Evolutionary conservation across 192 early-diverging fungal genomes (phyloP), one percentile per base, ranked within the genome.

Genomic region (Coemansia furcata): DNA sequence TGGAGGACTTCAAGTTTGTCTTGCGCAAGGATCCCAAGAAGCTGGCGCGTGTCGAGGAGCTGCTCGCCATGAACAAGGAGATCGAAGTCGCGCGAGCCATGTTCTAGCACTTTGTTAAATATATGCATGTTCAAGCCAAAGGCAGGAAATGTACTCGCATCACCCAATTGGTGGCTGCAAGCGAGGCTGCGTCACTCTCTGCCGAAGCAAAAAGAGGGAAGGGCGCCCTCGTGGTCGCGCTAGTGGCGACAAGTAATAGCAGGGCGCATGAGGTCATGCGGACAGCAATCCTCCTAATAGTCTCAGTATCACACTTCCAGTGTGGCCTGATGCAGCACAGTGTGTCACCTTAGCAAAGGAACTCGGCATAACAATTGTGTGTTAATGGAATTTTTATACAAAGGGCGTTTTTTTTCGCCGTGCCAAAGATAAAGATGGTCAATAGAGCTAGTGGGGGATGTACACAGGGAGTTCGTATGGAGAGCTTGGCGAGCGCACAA

Each of bases 11-110:
- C 19, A 77, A 74, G 67, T 83, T 83, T 64, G 59, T 78, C 6
- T 17, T 83, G 63, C 74, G 80, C 66, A 83, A 83, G 63, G 80
- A 83, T 11, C 75, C 72, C 42, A 83, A 83, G 65, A 83, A 83
- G 50, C 69, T 77, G 19, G 80, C 80, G 0, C 75, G 80, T 35
- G 72, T 83, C 8, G 80, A 77, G 29, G 80, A 83, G 64, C 76
- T 83, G 23, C 61, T 83, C 19, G 74, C 76, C 19, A 77, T 77
- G 66, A 77, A 83, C 54, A 83, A 83, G 69, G 80, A 83, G 40
- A 83, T 83, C 32, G 76, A 74, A 46, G 65, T 40, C 3, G 80
- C 76, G 6, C 75, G 80, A 2, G 26, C 68, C 3, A 66, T 83
- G 32, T 76, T 82, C 39, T 67, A 65, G 36, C 11, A 38, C 4